Evolutionary conservation across 495 filamentous ascomycete species (phyloP).

Genomic region (Articulospora tetracladia): DNA sequence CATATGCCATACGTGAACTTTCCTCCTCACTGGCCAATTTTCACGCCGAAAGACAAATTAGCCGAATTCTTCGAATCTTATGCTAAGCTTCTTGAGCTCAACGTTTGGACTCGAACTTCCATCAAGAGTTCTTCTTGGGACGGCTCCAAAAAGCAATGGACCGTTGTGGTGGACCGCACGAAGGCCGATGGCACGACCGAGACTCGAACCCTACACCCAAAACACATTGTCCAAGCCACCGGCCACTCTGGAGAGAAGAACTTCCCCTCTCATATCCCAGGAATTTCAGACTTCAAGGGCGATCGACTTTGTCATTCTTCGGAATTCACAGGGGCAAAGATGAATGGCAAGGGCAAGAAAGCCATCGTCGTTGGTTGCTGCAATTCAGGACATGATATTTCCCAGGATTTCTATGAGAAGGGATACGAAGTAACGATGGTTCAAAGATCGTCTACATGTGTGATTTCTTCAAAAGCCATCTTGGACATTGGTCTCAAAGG

Average conservation of each 20-base stretch:
- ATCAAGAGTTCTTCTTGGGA: slow-evolving; percentile 47
- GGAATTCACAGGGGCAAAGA: slow-evolving; percentile 58
- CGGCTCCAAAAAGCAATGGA: slow-evolving; percentile 49
- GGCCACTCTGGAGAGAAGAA: slow-evolving; percentile 64
- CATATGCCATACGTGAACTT: slow-evolving; percentile 64
- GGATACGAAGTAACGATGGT: slow-evolving; percentile 78
- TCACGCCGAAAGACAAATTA: slow-evolving; percentile 68
- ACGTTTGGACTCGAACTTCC: slow-evolving; percentile 51
- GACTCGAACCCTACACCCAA: slow-evolving; percentile 40
- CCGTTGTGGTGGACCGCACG: slow-evolving; percentile 35
- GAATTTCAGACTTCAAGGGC: slow-evolving; percentile 57
- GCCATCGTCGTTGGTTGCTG: slow-evolving; percentile 74
- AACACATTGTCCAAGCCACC: slow-evolving; percentile 59
- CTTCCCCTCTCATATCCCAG: slow-evolving; percentile 54
- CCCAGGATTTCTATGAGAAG: slow-evolving; percentile 75
- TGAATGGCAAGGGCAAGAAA: slow-evolving; percentile 51
- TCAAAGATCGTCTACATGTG: slow-evolving; percentile 72
- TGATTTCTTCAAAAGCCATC: slow-evolving; percentile 56
- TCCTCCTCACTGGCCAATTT: slow-evolving; percentile 55
- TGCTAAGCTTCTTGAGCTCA: slow-evolving; percentile 58
- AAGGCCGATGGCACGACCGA: slow-evolving; percentile 29
- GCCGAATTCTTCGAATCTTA: slow-evolving; percentile 69
- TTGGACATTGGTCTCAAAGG: slow-evolving; percentile 31
- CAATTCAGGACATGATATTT: slow-evolving; percentile 79
- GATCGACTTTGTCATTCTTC: slow-evolving; percentile 64